Evolutionary conservation across 139 green algal genomes (phyloP), one percentile per base, ranked within the genome.

Genomic region (Chlamydomonas sp.): DNA sequence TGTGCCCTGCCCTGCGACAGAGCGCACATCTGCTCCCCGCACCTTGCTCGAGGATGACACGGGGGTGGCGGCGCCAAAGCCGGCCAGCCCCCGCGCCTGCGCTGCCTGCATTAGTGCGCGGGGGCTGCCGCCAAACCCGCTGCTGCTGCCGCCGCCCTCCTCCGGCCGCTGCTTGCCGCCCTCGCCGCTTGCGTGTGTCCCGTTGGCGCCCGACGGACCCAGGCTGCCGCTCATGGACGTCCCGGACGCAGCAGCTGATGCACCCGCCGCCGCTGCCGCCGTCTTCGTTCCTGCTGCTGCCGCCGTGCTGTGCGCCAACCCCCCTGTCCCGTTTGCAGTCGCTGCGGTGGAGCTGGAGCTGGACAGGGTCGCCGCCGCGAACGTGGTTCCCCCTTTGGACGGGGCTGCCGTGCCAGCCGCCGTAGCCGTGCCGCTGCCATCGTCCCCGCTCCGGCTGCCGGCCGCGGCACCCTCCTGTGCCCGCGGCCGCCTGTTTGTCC

Each of bases 381-480:
- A 81, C 8, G 77, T 20, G 79, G 69, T 79, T 31, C 79, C 86
- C 59, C 69, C 59, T 60, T 49, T 63, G 15, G 78, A 1, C n/a
- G 63, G 61, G 49, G 61, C 58, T 5, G 75, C 49, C 3, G 31
- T 12, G 31, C 31, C 31, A 49, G 31, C 62, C 8, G 58, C 73
- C 49, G 73, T 14, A 73, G 63, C 31, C n/a, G 57, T 14, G 63
- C 79, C 84, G 20, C 63, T 20, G n/a, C 8, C 49, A 81, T 75
- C 78, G 83, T 68, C 69, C 77, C n/a, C 66, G 80, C 69, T 81
- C 73, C 78, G 77, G 68, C 79, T 78, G 78, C 91, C 84, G 85
- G 2, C 66, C 15, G 58, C 71, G 78, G 4, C 58, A 76, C 57
- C 66, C 80, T 57, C 82, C 86, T 90, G 83, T 87, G 62, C 77